These are phyloP conservation scores for Azolla pinnata DNA, from an alignment of 75 land plant genomes.

Conservation along the genomic window DNA sequence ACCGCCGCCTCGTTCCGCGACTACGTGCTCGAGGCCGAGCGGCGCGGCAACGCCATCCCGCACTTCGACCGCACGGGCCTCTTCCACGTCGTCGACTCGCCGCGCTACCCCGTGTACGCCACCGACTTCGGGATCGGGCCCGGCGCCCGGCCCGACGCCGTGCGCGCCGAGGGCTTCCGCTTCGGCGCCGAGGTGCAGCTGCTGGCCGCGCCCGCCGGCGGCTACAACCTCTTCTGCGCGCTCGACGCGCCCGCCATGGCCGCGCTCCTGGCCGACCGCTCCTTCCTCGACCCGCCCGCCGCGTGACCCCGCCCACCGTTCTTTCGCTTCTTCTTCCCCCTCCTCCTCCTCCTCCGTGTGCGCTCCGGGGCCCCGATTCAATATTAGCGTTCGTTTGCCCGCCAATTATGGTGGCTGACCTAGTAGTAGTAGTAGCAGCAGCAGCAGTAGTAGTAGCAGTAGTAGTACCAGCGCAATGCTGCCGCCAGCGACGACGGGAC, in stretches of 20 bases:
- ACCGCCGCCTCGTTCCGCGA: neutral
- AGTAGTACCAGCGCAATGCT: too few relatives aligned
- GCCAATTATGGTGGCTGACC: too few relatives aligned
- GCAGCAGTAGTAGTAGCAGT: too few relatives aligned
- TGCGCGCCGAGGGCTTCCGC: conserved; percentile 6
- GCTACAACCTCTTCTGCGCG: neutral
- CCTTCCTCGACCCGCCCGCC: neutral
- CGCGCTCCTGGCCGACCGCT: neutral
- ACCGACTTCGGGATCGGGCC: conserved; percentile 1
- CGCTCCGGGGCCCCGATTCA: too few relatives aligned
- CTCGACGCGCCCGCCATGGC: neutral
- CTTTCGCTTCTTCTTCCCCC: too few relatives aligned
- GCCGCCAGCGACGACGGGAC: too few relatives aligned
- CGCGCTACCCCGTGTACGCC: conserved; percentile 1
- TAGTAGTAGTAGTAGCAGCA: too few relatives aligned
- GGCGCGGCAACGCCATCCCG: neutral
- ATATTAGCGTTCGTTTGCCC: too few relatives aligned
- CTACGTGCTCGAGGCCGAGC: neutral
- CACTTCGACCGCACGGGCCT: conserved; percentile 8
- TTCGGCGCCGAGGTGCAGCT: conserved; percentile 9
- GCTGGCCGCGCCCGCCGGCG: neutral
- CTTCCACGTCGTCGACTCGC: conserved; percentile 7
- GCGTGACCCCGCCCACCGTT: neutral
- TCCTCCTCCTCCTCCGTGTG: too few relatives aligned
- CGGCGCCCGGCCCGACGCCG: neutral